Percentiles rank a stretch among this genome's conserved stretches.
These are phyloP conservation scores for Tulasnella sp. DNA, from an alignment of 768 basidiomycete genomes.

Conservation along the genomic window DNA sequence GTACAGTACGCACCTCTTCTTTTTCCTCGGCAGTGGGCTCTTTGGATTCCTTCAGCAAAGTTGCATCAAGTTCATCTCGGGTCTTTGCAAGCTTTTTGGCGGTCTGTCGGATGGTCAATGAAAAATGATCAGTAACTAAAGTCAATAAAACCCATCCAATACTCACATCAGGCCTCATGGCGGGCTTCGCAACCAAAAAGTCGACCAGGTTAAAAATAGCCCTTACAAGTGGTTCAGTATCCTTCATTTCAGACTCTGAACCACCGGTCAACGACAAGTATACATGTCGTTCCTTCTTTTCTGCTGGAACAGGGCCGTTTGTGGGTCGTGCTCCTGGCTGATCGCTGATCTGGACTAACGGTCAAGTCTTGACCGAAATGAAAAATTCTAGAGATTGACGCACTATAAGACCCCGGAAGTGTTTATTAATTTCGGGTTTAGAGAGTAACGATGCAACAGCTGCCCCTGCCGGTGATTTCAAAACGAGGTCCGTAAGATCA, in stretches of 20 bases:
- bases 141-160: background rate
- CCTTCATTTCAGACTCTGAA: conserved; percentile 33
- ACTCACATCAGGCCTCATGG: conserved; percentile 53
- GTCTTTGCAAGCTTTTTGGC: conserved; percentile 58
- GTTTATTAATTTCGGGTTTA: conserved; percentile 49
- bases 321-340: conserved; percentile 62
- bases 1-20: conserved; percentile 41
- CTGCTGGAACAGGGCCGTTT: conserved; percentile 33
- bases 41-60: conserved; percentile 45
- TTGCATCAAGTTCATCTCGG: conserved; percentile 57
- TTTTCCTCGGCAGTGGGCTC: conserved; percentile 45
- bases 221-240: conserved; percentile 46
- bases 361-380: conserved; percentile 6
- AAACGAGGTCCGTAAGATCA: conserved; percentile 65
- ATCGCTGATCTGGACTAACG: conserved; percentile 52
- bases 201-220: conserved; percentile 69
- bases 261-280: conserved; percentile 54
- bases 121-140: background rate
- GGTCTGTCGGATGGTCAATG: conserved; percentile 30
- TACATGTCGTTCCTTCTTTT: conserved; percentile 56
- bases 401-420: conserved; percentile 79
- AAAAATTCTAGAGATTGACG: conserved; percentile 22
- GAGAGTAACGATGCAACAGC: conserved; percentile 43
- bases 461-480: conserved; percentile 44
- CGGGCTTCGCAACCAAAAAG: conserved; percentile 33